Percentiles rank a stretch among this genome's conserved stretches.
Conservation (phyloP, 2,329 filamentous ascomycete genomes). For the Teratosphaeria epicoccoides region DNA sequence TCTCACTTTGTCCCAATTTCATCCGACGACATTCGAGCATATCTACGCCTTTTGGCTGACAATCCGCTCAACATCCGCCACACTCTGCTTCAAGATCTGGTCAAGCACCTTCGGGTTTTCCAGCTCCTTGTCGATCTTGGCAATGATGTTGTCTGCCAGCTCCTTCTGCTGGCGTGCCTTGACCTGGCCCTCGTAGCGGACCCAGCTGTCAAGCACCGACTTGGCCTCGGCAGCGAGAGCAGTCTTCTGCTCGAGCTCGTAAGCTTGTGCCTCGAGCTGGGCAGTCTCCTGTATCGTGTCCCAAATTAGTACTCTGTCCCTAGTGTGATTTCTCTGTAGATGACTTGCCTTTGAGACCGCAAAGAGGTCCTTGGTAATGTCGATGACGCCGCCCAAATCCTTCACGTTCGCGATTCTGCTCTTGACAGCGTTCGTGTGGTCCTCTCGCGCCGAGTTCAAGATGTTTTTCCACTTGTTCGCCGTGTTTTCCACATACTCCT, state of each 20-base stretch:
- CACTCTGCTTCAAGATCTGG: conserved; percentile 95
- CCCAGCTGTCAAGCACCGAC: conserved; percentile 93
- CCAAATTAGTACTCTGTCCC: neutral
- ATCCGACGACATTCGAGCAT: neutral
- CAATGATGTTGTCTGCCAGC: conserved; percentile 82
- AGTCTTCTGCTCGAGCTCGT: conserved; percentile 93
- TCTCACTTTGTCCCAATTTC: too few relatives aligned
- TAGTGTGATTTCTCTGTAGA: neutral
- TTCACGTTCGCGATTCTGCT: conserved; percentile 85
- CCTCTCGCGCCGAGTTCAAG: conserved; percentile 82
- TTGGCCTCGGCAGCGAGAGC: conserved; percentile 88
- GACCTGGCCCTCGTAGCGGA: conserved; percentile 95
- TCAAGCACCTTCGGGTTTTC: conserved; percentile 95
- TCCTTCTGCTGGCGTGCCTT: conserved; percentile 98
- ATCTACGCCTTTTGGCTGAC: conserved; percentile 11
- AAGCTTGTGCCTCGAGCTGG: conserved; percentile 87
- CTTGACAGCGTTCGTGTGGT: conserved; percentile 95
- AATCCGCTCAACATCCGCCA: conserved; percentile 80
- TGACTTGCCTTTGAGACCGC: conserved; percentile 83
- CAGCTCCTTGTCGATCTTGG: conserved; percentile 97
- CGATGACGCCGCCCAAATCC: conserved; percentile 88
- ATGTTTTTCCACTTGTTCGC: conserved; percentile 89
- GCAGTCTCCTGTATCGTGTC: conserved; percentile 70
- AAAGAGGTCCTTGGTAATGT: conserved; percentile 94
- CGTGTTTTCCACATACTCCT: conserved; percentile 81